Evolutionary conservation across 2,329 filamentous ascomycete species (phyloP), one percentile per base, ranked within the genome.

Genomic region (Penicillium sp.): DNA sequence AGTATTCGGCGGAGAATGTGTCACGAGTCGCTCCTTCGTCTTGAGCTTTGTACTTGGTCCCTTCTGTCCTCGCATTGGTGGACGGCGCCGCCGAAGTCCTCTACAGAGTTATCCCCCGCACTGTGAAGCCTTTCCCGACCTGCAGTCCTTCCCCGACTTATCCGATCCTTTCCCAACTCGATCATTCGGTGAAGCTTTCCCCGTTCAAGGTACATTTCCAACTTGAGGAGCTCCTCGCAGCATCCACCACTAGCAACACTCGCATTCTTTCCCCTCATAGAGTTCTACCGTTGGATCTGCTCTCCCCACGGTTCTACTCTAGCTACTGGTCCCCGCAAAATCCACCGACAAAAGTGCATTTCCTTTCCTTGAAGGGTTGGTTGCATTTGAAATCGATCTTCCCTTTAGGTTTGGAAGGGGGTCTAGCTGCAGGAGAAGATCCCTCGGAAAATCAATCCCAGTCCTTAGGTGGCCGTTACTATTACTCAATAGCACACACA

Each of bases 171-270:
- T 53, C 54, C 60, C 45, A 54, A 56, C 52, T 46, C 13, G 55
- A 49, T 42, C 27, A 44, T 43, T 48, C 64, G 64, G 64, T 67
- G 64, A 65, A 55, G 47, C 42, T 49, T 49, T 49, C 45, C 46
- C 55, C 50, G 15, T 44, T 27, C 23, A 24, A 6, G 27, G 20
- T 23, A 25, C 20, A 24, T 29, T 40, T 10, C 42, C 29, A 20
- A 42, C 28, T 33, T 18, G 1, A 42, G 50, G 18, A 23, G 31
- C 40, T 48, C 46, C 29, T 24, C 20, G 28, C 35, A 24, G 15
- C 25, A 13, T 25, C 38, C 23, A 25, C 45, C 31, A 40, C 33
- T 20, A 44, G 18, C 33, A 37, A 9, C 4, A 18, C 15, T 45
- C 23, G 28, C 47, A 42, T 42, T 47, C 29, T 18, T 37, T 18